Evolutionary conservation across 805 yeast genomes (phyloP), one percentile per base, ranked within the genome.

Genomic region (Cyberlindnera veronae): DNA sequence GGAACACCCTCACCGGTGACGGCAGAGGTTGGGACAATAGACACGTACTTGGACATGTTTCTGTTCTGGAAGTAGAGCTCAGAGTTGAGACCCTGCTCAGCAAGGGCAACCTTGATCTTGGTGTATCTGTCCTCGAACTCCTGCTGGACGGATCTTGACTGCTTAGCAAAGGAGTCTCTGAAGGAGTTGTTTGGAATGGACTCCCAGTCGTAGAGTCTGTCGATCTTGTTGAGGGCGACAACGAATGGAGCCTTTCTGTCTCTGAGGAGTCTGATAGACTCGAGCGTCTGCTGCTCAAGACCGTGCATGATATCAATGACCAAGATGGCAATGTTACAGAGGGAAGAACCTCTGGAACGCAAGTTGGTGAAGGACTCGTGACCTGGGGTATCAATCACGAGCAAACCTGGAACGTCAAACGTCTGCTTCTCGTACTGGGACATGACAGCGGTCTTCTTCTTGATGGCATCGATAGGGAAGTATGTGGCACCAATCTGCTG

Each of bases 1-100:
- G 99, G 99, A 55, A 93, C 95, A 85, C 99, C 99, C 70, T 93
- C 99, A 65, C 99, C 99, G 12, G 97, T 90, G 32, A 90, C 95
- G 41, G 99, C 99, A 48, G 98, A 91, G 15, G 99, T 93, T 55
- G 99, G 99, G 32, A 93, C 96, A 56, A 93, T 84, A 27, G 97
- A 89, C 41, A 93, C 99, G 59, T 82, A 88, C 64, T 89, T 88
- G 41, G 97, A 70, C 76, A 91, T 70, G 71, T 91, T 93, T 66
- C 84, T 85, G 77, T 93, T 93, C 67, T 91, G 87, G 85, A 74
- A 93, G 68, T 93, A 93, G 50, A 93, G 76, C 69, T 95, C 99
- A 41, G 98, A 86, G 72, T 93, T 93, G 72, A 93, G 81, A 58
- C 99, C 98, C 69, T 93, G 99, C 71, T 93, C 99, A 46, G 98